Base-by-base conservation (phyloP, 2,329 filamentous ascomycete species). In the Microdochium nivale region DNA sequence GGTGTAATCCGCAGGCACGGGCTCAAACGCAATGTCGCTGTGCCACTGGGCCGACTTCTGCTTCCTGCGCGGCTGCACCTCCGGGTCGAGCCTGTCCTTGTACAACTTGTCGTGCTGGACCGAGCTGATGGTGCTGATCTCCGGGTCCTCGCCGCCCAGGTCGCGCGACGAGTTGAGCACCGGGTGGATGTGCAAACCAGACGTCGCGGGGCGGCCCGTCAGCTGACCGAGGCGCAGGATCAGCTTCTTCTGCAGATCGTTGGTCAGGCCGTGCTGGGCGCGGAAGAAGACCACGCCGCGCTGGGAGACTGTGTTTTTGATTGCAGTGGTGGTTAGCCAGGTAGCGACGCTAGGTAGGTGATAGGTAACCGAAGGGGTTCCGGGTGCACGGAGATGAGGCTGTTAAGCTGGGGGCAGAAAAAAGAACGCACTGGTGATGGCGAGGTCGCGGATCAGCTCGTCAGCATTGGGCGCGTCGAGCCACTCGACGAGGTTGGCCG, bases 261-360 rank as follows among this genome's bases (percentile, higher is more conserved):
- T 77, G 56, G 74, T 76, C 35, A 87, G 66, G 33, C 72, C 70
- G 60, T 84, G 72, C 56, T 88, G 84, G 27, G 78, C 75, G 21
- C 83, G 78, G 68, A 88, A 86, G 69, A 87, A 86, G 30, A 87
- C 83, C 3, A 88, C 84, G 10, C 84, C 84, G 0, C 84, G 78
- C 54, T 81, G 78, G 1, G 84, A 87, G 56, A 88, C 83, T 86
- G 23, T 43, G 21, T n/a, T n/a, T n/a, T n/a, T n/a, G n/a, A n/a
- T n/a, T n/a, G n/a, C n/a, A n/a, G n/a, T n/a, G n/a, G n/a, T n/a
- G n/a, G n/a, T n/a, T n/a, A n/a, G n/a, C n/a, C n/a, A n/a, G n/a
- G n/a, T n/a, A n/a, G n/a, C n/a, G n/a, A n/a, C n/a, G n/a, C n/a
- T n/a, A n/a, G n/a, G n/a, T n/a, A n/a, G n/a, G n/a, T n/a, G n/a